Conservation (phyloP, 768 basidiomycete genomes). For the Suillus tomentosus region DNA sequence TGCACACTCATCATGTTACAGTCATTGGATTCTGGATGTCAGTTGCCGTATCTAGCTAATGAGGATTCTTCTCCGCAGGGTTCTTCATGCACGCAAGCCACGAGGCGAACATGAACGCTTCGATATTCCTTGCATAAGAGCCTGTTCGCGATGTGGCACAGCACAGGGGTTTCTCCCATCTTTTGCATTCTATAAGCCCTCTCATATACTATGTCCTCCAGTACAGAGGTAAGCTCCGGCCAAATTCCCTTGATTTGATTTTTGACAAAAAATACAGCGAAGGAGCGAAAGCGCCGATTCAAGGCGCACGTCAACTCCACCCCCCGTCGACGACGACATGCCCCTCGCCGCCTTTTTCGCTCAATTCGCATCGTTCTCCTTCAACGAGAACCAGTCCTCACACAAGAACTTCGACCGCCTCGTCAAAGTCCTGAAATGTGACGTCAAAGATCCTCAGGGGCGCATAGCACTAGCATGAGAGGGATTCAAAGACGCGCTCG, state of each 20-base stretch:
- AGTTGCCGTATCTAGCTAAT: neutral
- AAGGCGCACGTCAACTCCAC: constrained; percentile 2
- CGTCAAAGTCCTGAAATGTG: neutral
- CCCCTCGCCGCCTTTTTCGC: constrained; percentile 11
- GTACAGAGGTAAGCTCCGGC: neutral
- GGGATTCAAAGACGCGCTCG: constrained; percentile 12
- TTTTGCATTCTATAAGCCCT: neutral
- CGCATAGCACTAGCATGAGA: neutral
- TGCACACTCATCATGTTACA: neutral
- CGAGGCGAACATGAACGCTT: neutral
- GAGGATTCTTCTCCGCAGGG: neutral
- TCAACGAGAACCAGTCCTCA: constrained; percentile 1
- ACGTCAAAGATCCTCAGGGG: neutral
- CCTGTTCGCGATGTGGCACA: neutral
- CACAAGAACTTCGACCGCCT: constrained; percentile 7
- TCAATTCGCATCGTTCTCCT: constrained; percentile 5
- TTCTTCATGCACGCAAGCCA: neutral
- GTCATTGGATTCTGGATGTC: neutral
- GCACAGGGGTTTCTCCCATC: constrained; percentile 3
- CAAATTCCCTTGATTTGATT: too few relatives aligned
- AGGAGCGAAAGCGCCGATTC: neutral
- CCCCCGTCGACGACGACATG: neutral
- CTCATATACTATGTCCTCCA: neutral
- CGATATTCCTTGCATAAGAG: neutral
- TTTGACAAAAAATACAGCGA: neutral